Percentiles rank a stretch among this genome's conserved stretches.
These are phyloP conservation scores for Diplodia mutila DNA, from an alignment of 2,329 filamentous ascomycete species.

Conservation along the genomic window DNA sequence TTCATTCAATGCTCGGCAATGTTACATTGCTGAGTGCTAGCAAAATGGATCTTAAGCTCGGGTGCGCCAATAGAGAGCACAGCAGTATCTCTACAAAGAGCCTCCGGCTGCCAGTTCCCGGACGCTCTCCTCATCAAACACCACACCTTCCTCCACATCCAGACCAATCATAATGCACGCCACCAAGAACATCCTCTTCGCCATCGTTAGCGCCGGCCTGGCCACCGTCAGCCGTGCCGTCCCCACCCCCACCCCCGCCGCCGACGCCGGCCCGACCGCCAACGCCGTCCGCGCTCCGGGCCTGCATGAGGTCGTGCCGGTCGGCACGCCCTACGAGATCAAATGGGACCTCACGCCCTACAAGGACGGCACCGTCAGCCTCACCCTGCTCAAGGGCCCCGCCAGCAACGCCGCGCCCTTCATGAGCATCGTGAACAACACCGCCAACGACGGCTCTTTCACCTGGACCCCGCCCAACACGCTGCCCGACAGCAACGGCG, in stretches of 20 bases:
- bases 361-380: conserved; percentile 52
- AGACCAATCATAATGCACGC: conserved; percentile 37
- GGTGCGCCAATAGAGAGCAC: background rate
- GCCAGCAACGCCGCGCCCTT: conserved; percentile 57
- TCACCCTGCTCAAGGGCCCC: conserved; percentile 64
- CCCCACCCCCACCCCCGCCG: conserved; percentile 43
- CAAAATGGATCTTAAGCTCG: background rate
- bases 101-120: background rate
- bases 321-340: conserved; percentile 60
- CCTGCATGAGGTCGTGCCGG: conserved; percentile 52
- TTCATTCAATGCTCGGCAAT: background rate
- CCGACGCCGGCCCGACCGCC: conserved; percentile 44
- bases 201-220: conserved; percentile 58
- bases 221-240: conserved; percentile 46
- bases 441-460: conserved; percentile 61
- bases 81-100: background rate
- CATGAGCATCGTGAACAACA: conserved; percentile 52
- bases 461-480: conserved; percentile 56
- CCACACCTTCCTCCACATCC: background rate
- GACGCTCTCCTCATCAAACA: background rate
- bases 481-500: conserved; percentile 49
- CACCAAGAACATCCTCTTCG: conserved; percentile 47
- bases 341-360: conserved; percentile 56
- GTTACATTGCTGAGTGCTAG: background rate
- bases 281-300: conserved; percentile 60